Evolutionary conservation across 2,329 filamentous ascomycete species (phyloP), one percentile per base, ranked within the genome.

Genomic region (Aureobasidium sp.): DNA sequence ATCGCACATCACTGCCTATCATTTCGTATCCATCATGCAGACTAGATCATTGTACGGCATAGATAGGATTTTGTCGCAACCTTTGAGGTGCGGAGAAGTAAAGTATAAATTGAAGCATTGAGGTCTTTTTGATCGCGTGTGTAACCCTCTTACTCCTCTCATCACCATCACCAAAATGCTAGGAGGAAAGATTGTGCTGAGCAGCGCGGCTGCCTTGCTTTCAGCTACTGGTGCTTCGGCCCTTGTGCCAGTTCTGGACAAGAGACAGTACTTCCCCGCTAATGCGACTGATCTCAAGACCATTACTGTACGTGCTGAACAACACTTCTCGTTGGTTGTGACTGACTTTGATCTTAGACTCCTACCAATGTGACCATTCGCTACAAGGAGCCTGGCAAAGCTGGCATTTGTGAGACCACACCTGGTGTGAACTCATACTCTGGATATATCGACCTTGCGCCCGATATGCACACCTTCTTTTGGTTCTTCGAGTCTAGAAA

Each of bases 401-500:
- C 69, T 20, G 76, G 77, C 2, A 73, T 82, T 36, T 82, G 80
- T 65, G 80, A 82, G 70, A 82, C 79, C 0, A 82, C 79, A 1
- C 77, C 77, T 2, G 79, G 80, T 7, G 80, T 82, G 42, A 77
- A 79, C 52, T 78, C 76, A 1, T 82, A 81, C 66, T 73, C 75
- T 47, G 79, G 77, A 42, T 78, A 72, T 60, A 67, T 73, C 17
- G 66, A 71, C 55, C 57, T 73, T 1, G 66, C 70, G 4, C 65
- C 66, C 6, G 69, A 73, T 39, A 69, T 69, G 1, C 70, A 79
- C 57, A 74, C 74, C 0, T 87, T 85, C 70, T 87, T 87, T 70
- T 84, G 82, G 82, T 87, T 85, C 68, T 86, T 87, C 66, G 83
- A 85, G 64, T 78, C 83, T 0, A 76, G 83, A 17, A 80, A 83